Conservation (phyloP, 305 asterid genomes). For the Solanum hybrid region DNA sequence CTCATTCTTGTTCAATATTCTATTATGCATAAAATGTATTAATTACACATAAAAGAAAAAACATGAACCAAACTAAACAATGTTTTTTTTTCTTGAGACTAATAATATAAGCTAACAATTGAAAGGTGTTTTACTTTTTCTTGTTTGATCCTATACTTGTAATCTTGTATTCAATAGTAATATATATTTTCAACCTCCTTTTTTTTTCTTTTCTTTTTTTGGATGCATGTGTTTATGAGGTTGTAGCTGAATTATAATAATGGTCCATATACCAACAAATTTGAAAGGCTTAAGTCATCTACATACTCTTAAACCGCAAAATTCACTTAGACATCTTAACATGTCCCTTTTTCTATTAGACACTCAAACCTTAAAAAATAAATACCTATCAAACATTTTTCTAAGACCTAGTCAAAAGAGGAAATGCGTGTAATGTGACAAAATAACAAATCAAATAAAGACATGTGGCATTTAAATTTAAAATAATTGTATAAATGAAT, state of each 20-base stretch:
- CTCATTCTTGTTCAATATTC: background rate
- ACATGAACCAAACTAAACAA: background rate
- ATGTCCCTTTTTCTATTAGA: too few relatives aligned
- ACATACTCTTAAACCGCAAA: too few relatives aligned
- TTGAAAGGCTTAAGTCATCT: too few relatives aligned
- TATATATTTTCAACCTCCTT: background rate
- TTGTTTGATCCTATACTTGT: background rate
- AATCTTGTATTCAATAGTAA: background rate
- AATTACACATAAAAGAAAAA: background rate
- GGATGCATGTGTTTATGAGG: background rate
- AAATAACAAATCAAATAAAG: too few relatives aligned
- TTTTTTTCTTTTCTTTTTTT: background rate
- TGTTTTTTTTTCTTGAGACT: background rate
- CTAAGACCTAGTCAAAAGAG: too few relatives aligned
- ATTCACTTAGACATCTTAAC: too few relatives aligned
- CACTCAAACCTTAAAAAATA: too few relatives aligned
- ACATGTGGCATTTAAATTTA: too few relatives aligned
- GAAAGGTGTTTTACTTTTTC: background rate
- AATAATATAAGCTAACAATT: background rate
- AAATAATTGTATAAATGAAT: too few relatives aligned
- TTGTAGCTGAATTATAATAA: background rate
- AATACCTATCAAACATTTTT: too few relatives aligned
- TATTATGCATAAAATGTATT: background rate
- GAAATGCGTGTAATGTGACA: too few relatives aligned
- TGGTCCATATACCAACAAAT: background rate